Conservation (phyloP, 768 basidiomycete species). For the Rhodotorula kratochvilovae region DNA sequence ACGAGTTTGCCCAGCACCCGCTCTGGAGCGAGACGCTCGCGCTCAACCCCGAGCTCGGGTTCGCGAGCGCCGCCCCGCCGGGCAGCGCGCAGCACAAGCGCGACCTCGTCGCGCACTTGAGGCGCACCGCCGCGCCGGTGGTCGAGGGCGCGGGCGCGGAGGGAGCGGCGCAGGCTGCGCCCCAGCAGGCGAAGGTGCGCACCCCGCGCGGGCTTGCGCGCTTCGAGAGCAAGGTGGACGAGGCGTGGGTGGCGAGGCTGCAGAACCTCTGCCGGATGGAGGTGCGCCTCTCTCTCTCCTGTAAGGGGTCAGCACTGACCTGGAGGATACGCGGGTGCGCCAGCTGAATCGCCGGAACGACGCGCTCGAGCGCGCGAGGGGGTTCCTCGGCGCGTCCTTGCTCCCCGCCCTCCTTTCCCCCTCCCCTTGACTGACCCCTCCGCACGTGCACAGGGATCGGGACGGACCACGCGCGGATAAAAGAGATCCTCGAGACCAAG, state of each 20-base stretch:
- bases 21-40: neutral
- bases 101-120: neutral
- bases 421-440: no score
- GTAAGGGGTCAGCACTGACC: neutral
- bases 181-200: neutral
- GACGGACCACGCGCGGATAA: conserved; percentile 84
- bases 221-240: conserved; percentile 34
- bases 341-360: conserved; percentile 60
- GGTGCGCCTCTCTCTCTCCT: conserved; percentile 39
- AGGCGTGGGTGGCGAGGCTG: conserved; percentile 50
- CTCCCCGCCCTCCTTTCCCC: no score
- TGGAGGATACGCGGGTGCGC: no score
- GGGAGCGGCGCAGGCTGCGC: neutral
- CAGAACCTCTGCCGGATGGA: conserved; percentile 67
- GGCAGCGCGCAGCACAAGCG: neutral
- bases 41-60: neutral
- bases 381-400: conserved; percentile 63
- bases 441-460: conserved; percentile 53
- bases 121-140: neutral
- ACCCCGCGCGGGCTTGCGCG: neutral
- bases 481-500: conserved; percentile 51
- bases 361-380: conserved; percentile 68
- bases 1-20: neutral
- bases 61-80: neutral
- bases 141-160: neutral